phyloP scores from a whole-genome alignment of 108 stramenopile genomes.

The Skeletonema menzelii region DNA sequence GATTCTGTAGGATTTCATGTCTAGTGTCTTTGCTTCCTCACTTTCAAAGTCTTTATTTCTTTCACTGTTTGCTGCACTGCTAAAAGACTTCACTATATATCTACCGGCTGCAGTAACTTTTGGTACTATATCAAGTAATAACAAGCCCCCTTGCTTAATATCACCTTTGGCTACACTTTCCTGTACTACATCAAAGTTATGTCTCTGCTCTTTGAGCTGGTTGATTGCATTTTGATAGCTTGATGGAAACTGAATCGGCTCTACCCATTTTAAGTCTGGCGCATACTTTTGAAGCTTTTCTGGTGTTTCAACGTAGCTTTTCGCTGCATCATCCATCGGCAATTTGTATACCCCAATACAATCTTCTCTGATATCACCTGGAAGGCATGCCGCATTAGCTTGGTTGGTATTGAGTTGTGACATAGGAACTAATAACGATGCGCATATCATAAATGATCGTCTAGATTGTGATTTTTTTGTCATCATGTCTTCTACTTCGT shows the following conservation, averaged over 20 bases:
- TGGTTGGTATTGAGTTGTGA: conserved; percentile 3
- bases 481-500: not conserved
- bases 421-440: not conserved
- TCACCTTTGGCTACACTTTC: conserved; percentile 55
- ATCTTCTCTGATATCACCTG: conserved; percentile 60
- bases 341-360: conserved; percentile 88
- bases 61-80: conserved; percentile 17
- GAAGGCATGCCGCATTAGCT: conserved; percentile 62
- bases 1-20: conserved; percentile 54
- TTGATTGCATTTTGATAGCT: conserved; percentile 36
- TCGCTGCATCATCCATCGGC: conserved; percentile 61
- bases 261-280: conserved; percentile 72
- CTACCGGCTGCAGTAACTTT: conserved; percentile 45
- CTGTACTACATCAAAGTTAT: conserved; percentile 43
- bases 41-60: conserved; percentile 32
- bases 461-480: not conserved
- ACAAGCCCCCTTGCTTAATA: conserved; percentile 61
- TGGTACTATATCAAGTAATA: conserved; percentile 64
- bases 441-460: not conserved
- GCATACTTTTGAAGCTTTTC: conserved; percentile 62
- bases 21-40: conserved; percentile 18
- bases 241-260: conserved; percentile 54
- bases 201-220: conserved; percentile 42
- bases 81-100: conserved; percentile 28
- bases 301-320: conserved; percentile 56